Conservation (phyloP, 768 basidiomycete genomes). For the Termitomyces sp. region DNA sequence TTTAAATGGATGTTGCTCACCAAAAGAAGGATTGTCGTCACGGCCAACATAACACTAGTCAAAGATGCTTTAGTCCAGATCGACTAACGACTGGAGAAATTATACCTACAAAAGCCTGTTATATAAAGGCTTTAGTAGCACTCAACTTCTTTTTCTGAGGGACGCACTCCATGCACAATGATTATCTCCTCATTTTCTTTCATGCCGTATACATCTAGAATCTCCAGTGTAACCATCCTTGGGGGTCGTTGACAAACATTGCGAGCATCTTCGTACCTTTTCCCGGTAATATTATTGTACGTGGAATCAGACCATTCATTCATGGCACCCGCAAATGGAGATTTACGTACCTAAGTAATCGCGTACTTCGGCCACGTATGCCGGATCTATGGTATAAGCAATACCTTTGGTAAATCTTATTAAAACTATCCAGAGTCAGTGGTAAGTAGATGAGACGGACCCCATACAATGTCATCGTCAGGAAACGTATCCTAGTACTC, state of each 20-base stretch:
- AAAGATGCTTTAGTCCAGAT: background rate
- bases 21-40: slow-evolving; percentile 83
- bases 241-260: background rate
- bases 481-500: slow-evolving; percentile 57
- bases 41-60: slow-evolving; percentile 80
- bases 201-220: slow-evolving; percentile 64
- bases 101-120: slow-evolving; percentile 46
- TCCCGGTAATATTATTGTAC: slow-evolving; percentile 67
- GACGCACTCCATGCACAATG: slow-evolving; percentile 47
- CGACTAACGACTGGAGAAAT: slow-evolving; percentile 16
- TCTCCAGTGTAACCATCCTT: slow-evolving; percentile 91
- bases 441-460: slow-evolving; percentile 24
- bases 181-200: slow-evolving; percentile 48
- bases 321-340: background rate
- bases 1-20: slow-evolving; percentile 34
- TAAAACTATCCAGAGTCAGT: background rate
- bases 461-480: slow-evolving; percentile 82
- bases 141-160: background rate
- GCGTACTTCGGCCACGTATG: slow-evolving; percentile 67
- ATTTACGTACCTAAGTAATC: slow-evolving; percentile 67
- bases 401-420: slow-evolving; percentile 55
- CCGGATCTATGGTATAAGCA: slow-evolving; percentile 83
- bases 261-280: slow-evolving; percentile 42
- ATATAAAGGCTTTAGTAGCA: slow-evolving; percentile 6
- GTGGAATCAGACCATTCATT: background rate